A percentile compares a stretch with the other conserved stretches of the same genome.
These are phyloP conservation scores for Capronia coronata DNA, from an alignment of 2,329 filamentous ascomycete species.

Conservation along the genomic window DNA sequence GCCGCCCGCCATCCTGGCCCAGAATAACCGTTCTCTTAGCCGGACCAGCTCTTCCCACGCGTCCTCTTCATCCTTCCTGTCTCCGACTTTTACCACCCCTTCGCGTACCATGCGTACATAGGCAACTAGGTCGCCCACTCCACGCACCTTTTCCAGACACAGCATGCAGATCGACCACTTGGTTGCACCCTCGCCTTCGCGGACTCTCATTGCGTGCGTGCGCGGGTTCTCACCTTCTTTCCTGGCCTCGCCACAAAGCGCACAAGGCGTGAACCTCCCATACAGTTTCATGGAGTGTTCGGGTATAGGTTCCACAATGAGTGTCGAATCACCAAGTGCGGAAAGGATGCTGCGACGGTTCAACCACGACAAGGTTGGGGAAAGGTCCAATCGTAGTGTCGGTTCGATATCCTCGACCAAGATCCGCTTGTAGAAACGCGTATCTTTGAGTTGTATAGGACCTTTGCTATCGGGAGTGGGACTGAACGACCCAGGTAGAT, in stretches of 20 bases:
- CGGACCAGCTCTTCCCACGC: slow-evolving; percentile 94
- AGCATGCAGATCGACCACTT: slow-evolving; percentile 85
- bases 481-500: slow-evolving; percentile 39
- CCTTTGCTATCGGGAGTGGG: slow-evolving; percentile 33
- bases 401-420: slow-evolving; percentile 90
- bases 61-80: slow-evolving; percentile 73
- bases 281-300: slow-evolving; percentile 43
- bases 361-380: slow-evolving; percentile 89
- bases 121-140: slow-evolving; percentile 85
- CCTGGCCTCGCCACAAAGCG: slow-evolving; percentile 79
- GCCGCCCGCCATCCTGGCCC: slow-evolving; percentile 85
- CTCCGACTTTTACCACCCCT: slow-evolving; percentile 69
- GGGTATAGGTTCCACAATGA: slow-evolving; percentile 85
- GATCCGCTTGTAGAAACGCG: slow-evolving; percentile 87
- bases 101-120: slow-evolving; percentile 89
- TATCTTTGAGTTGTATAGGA: slow-evolving; percentile 66
- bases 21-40: slow-evolving; percentile 92
- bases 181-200: slow-evolving; percentile 77
- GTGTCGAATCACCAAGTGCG: slow-evolving; percentile 73
- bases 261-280: slow-evolving; percentile 57
- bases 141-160: slow-evolving; percentile 74
- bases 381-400: slow-evolving; percentile 78
- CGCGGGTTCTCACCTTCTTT: slow-evolving; percentile 65
- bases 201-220: slow-evolving; percentile 81
- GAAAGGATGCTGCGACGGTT: slow-evolving; percentile 76